Evolutionary conservation across 345 rosid species (phyloP).

Genomic region (Eucalyptus erythrocorys): DNA sequence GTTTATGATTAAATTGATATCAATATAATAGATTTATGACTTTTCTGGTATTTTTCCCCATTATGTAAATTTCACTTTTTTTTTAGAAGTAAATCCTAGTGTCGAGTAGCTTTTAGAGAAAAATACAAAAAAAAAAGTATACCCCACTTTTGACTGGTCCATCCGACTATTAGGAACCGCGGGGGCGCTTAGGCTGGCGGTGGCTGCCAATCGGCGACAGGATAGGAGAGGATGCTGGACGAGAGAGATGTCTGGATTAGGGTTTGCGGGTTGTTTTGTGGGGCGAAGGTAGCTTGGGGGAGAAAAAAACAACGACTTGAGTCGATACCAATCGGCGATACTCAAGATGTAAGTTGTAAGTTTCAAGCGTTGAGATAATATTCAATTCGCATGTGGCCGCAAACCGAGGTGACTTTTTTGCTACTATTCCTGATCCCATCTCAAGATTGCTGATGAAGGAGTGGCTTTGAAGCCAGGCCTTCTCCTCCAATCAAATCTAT

Average conservation of each 20-base stretch:
- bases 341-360: not conserved
- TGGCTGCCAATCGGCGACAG: not conserved
- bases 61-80: not conserved
- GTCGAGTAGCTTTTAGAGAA: not conserved
- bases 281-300: not conserved
- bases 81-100: not conserved
- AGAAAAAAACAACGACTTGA: not conserved
- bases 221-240: not conserved
- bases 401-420: not conserved
- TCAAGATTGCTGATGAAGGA: not conserved
- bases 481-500: not conserved
- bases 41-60: too few species aligned
- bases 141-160: not conserved
- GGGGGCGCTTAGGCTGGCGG: not conserved
- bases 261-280: not conserved
- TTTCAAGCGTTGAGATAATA: not conserved
- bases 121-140: not conserved
- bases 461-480: not conserved
- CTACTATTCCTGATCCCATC: not conserved
- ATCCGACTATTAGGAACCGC: not conserved
- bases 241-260: not conserved
- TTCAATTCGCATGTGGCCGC: not conserved
- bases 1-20: too few species aligned
- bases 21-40: accelerated
- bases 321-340: not conserved